These are phyloP conservation scores for Hibiscus mutabilis DNA, from an alignment of 345 rosid genomes.

Conservation along the genomic window DNA sequence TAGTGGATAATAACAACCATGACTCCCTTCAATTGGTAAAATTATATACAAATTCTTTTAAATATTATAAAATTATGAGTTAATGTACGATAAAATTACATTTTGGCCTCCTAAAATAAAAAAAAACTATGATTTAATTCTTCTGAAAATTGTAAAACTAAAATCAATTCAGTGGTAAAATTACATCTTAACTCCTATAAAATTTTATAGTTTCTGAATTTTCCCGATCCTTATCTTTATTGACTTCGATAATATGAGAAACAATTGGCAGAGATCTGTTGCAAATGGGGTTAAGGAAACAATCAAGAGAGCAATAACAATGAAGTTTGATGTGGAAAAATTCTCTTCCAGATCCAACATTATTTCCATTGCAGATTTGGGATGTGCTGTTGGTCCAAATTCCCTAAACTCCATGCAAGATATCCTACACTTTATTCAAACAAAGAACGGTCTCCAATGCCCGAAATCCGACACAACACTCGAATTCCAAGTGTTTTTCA, in stretches of 20 bases:
- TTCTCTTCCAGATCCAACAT: conserved; percentile 28
- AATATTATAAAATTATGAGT: no score
- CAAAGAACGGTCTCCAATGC: conserved; percentile 19
- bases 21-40: no score
- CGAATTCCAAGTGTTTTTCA: conserved; percentile 40
- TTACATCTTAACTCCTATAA: no score
- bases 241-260: background rate
- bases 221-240: no score
- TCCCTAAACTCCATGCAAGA: conserved; percentile 37
- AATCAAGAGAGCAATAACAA: conserved; percentile 32
- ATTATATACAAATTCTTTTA: no score
- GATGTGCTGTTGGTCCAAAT: conserved; percentile 70
- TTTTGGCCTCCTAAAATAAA: background rate
- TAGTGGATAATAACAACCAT: no score
- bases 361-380: conserved; percentile 49
- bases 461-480: conserved; percentile 9
- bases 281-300: conserved; percentile 28
- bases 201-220: no score
- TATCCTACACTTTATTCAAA: conserved; percentile 27
- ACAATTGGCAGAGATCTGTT: conserved; percentile 32
- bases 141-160: no score
- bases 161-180: no score
- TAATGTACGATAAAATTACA: background rate
- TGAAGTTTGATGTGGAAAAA: conserved; percentile 34
- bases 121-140: no score